Evolutionary conservation across 108 stramenopile genomes (phyloP), one percentile per base, ranked within the genome.

Genomic region (Cylindrotheca fusiformis): DNA sequence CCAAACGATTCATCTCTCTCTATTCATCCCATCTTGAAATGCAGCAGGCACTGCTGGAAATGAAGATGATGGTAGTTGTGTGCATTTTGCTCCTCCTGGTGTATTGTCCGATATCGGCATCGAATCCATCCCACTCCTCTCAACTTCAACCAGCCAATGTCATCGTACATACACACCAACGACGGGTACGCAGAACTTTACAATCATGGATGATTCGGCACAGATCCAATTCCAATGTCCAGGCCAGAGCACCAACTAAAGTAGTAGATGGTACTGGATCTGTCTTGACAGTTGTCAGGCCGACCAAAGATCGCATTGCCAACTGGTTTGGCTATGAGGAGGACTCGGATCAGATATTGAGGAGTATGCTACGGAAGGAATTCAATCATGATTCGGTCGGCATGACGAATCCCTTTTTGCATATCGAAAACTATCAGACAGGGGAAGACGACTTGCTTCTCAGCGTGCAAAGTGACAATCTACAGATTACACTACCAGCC

Each of bases 321-420:
- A 30, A 30, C 8, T 69, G 68, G 68, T 69, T 69, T 52, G 68
- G 68, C 22, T 25, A 54, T 21, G 58, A 69, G 27, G 58, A 60
- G 53, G 52, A 60, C 24, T 59, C 58, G 2, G 58, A 50, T 22
- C 47, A 69, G 21, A 26, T 63, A 36, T 28, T 69, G 28, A 50
- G 58, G 4, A 52, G 58, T 26, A 60, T 69, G 58, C 52, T 45
- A 18, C 68, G 51, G 12, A 33, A 50, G 27, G 36, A 66, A 61
- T 79, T 73, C 78, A 79, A 79, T 49, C 78, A 79, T 30, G 66
- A 63, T 49, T 31, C 53, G 3, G 70, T 68, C 2, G 80, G 80
- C 12, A 76, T 81, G 64, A 81, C 80, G 2, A 72, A 81, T 70
- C 80, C 80, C 22, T 72, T 33, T 17, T 25, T 75, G 14, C 68